Evolutionary conservation across 306 rosid genomes (phyloP), one percentile per base, ranked within the genome.

Genomic region (Acacia crassicarpa): DNA sequence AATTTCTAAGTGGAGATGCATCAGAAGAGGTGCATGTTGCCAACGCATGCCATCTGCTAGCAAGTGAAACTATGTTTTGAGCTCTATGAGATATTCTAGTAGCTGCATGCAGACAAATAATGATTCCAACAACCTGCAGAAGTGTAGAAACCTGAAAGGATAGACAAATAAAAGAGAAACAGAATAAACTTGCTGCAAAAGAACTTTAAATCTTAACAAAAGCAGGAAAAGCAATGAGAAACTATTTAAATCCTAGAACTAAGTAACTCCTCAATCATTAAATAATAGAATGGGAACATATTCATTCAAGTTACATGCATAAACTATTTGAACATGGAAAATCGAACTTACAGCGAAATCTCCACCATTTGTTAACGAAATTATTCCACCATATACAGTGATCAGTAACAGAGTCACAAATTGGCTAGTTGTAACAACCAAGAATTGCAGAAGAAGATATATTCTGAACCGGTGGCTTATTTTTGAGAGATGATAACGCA

Each of bases 31-130:
- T 74, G 59, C 93, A 90, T 4, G 98, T 89, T 53, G 87, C 76
- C 69, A 90, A 58, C 12, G 98, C 97, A 67, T 93, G 97, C 98
- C 97, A 90, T 81, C 92, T 82, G 82, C 93, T 89, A 75, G 93
- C 98, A 51, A 84, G 84, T 3, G 97, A 85, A 61, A 87, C 92
- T 78, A 90, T 77, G 32, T 87, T 88, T 82, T 90, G 98, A 59
- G 98, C 98, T 86, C 97, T 91, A 72, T 91, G 93, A 61, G 98
- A 91, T 61, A 93, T 91, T 85, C 86, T 93, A 7, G 98, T 91
- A 3, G 97, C 98, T 9, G 97, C 91, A 38, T 93, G 98, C 75
- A 93, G 82, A 81, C 94, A 91, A 73, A 93, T 63, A 56, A 89
- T 86, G 75, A 91, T 89, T 65, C 93, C 93, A 4, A 91, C 98